Evolutionary conservation across 495 filamentous ascomycete species (phyloP).

Genomic region (Aspergillus hancockii): DNA sequence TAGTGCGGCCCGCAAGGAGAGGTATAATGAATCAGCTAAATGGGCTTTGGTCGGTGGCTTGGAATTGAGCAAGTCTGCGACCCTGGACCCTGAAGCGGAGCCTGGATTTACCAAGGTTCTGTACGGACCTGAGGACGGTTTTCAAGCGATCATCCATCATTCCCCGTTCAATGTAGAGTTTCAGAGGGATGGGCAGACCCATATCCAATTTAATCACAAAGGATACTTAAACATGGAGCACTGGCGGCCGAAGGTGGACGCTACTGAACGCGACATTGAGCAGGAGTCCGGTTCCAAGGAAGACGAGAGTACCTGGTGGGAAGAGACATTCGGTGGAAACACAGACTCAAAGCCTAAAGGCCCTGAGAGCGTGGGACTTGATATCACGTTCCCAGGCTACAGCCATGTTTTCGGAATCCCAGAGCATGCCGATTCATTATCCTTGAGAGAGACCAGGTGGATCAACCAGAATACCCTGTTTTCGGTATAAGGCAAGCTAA

Average conservation of each 20-base stretch:
- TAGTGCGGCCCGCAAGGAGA: constrained; percentile 83
- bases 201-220: constrained; percentile 84
- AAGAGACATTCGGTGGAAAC: constrained; percentile 90
- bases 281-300: constrained; percentile 45
- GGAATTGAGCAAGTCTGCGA: constrained; percentile 65
- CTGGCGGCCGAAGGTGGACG: constrained; percentile 87
- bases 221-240: constrained; percentile 92
- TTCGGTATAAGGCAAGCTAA: constrained; percentile 20
- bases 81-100: constrained; percentile 56
- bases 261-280: constrained; percentile 49
- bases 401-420: constrained; percentile 94
- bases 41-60: constrained; percentile 85
- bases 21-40: constrained; percentile 87
- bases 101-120: constrained; percentile 69
- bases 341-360: constrained; percentile 90
- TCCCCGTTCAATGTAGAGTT: constrained; percentile 84
- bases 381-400: constrained; percentile 90
- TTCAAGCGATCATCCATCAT: constrained; percentile 79
- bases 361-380: constrained; percentile 86
- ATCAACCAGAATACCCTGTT: background rate
- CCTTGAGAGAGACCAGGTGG: constrained; percentile 81
- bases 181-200: constrained; percentile 75
- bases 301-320: constrained; percentile 95
- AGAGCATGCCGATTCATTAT: constrained; percentile 85
- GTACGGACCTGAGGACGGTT: constrained; percentile 76